Evolutionary conservation across 768 basidiomycete genomes (phyloP), one percentile per base, ranked within the genome.

Genomic region (Leccinum longicurvipes): DNA sequence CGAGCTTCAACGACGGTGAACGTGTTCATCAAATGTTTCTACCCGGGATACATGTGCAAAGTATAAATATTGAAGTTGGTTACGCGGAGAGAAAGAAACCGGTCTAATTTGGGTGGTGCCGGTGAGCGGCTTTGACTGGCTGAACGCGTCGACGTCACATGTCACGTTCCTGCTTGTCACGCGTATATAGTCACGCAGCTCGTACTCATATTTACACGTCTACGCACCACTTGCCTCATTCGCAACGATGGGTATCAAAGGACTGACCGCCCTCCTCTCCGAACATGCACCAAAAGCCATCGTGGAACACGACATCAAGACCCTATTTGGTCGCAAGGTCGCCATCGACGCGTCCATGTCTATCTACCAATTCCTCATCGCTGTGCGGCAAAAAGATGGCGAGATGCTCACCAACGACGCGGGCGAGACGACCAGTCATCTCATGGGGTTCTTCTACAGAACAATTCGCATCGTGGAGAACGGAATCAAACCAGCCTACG

Each of bases 271-370:
- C 10, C 80, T 99, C 21, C 79, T 99, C 58, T 86, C 85, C 8
- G 89, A 98, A 67, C 85, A 96, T 73, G 93, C 97, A 6, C 97
- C 97, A 1, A 83, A 79, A 50, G 78, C 90, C 9, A 93, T 97
- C 64, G 82, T 70, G 71, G 93, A 95, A 63, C 92, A 95, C 68
- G 92, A 96, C 36, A 98, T 98, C 54, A 96, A 97, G 76, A 94
- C 92, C 24, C 85, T 99, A 44, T 98, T 99, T 63, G 96, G 97
- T 2, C 86, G 97, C 64, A 98, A 98, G 77, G 94, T 98, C 61
- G 96, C 96, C 56, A 93, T 99, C 61, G 97, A 99, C 79, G 97
- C 97, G 68, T 94, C 91, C 57, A 93, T 94, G 91, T 91, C 87
- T 3, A 94, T 95, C 50, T 96, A 94, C 79, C 93, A 96, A 69